These are phyloP conservation scores for Coniochaeta pulveracea DNA, from an alignment of 2,329 filamentous ascomycete genomes.

Conservation along the genomic window DNA sequence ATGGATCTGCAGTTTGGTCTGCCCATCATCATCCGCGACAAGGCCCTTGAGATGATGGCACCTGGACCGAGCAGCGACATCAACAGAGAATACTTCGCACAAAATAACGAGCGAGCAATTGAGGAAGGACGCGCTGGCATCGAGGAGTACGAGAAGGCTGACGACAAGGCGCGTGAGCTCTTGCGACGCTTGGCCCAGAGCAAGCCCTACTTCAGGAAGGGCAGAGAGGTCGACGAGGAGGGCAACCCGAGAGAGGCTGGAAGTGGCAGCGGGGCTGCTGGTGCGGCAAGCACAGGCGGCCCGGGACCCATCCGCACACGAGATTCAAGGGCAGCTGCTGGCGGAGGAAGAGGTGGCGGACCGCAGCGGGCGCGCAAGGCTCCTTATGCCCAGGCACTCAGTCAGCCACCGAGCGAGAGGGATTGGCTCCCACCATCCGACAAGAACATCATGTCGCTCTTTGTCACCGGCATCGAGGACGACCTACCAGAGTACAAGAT, in stretches of 20 bases:
- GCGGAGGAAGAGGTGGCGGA: slow-evolving; percentile 36
- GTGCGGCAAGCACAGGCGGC: slow-evolving; percentile 46
- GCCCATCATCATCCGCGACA: slow-evolving; percentile 89
- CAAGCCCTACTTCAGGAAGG: slow-evolving; percentile 91
- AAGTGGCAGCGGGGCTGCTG: slow-evolving; percentile 23
- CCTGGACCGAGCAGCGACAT: slow-evolving; percentile 86
- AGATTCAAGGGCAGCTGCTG: slow-evolving; percentile 42
- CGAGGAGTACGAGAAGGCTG: slow-evolving; percentile 92
- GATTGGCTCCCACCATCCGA: slow-evolving; percentile 82
- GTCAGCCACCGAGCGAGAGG: slow-evolving; percentile 64
- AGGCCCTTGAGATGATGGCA: slow-evolving; percentile 93
- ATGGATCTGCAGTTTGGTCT: slow-evolving; percentile 92
- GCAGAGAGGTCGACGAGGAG: slow-evolving; percentile 58
- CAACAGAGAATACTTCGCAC: slow-evolving; percentile 94
- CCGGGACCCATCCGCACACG: slow-evolving; percentile 72
- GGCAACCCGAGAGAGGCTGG: slow-evolving; percentile 23
- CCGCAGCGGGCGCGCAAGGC: slow-evolving; percentile 27
- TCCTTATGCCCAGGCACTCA: slow-evolving; percentile 51
- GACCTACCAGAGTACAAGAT: slow-evolving; percentile 89
- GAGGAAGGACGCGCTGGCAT: slow-evolving; percentile 78
- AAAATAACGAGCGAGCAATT: slow-evolving; percentile 92
- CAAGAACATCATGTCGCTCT: slow-evolving; percentile 80
- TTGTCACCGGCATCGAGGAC: slow-evolving; percentile 91
- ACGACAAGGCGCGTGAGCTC: slow-evolving; percentile 89
- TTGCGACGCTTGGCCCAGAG: slow-evolving; percentile 76